Conservation (phyloP, 2,329 filamentous ascomycete genomes). For the Aureobasidium sp. region DNA sequence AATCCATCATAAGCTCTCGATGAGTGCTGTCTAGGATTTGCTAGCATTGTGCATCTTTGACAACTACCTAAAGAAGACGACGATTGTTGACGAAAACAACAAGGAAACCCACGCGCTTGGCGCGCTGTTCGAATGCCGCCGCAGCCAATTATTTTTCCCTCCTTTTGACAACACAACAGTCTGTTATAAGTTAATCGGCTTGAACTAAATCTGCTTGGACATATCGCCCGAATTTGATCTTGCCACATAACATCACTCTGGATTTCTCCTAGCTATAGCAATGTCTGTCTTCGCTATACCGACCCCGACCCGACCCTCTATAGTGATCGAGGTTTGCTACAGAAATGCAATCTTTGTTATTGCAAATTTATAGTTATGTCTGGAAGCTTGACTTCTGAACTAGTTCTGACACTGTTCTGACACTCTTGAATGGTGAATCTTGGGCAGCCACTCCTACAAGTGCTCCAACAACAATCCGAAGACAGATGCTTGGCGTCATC, state of each 20-base stretch:
- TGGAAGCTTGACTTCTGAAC: background rate
- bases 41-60: background rate
- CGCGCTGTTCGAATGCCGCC: background rate
- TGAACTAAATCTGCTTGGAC: no score
- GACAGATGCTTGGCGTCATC: slow-evolving; percentile 1
- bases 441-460: background rate
- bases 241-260: background rate
- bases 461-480: background rate
- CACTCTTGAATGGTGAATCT: background rate
- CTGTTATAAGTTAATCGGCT: background rate
- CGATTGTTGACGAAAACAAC: background rate
- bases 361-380: no score
- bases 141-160: background rate
- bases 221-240: background rate
- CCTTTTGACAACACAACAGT: background rate
- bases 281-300: background rate
- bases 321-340: background rate
- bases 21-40: background rate
- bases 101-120: background rate
- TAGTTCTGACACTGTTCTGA: background rate
- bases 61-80: background rate
- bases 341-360: no score
- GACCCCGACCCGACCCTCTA: no score
- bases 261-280: background rate
- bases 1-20: background rate